Percentiles rank a stretch among this genome's conserved stretches.
Evolutionary conservation across 768 basidiomycete species (phyloP).

Genomic region (Mycena capillaripes): DNA sequence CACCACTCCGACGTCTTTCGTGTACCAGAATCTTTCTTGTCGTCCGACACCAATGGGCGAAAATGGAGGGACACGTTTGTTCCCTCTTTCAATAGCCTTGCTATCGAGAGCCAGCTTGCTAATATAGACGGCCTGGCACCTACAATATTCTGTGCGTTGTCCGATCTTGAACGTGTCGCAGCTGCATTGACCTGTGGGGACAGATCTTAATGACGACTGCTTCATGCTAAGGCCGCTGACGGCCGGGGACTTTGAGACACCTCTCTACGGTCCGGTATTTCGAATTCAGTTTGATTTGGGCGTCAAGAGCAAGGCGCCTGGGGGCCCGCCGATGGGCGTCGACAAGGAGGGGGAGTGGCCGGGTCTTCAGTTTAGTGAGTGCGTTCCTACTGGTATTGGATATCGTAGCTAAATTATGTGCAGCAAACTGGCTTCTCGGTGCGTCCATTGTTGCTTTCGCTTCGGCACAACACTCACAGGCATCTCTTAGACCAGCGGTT

Average conservation of each 20-base stretch:
- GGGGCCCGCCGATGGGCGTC: neutral
- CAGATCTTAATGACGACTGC: conserved; percentile 38
- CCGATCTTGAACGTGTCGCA: no score
- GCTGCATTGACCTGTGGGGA: neutral
- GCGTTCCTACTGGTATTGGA: no score
- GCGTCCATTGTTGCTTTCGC: neutral
- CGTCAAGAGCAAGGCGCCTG: conserved; percentile 23
- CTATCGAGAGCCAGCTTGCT: conserved; percentile 37
- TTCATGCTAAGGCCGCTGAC: conserved; percentile 31
- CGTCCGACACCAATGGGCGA: neutral
- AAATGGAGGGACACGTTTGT: conserved; percentile 31
- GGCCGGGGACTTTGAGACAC: conserved; percentile 26
- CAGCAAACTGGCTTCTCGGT: conserved; percentile 38
- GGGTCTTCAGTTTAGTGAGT: conserved; percentile 26
- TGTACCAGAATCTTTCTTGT: conserved; percentile 10
- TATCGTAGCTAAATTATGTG: neutral
- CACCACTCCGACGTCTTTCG: conserved; percentile 37
- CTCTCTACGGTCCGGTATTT: conserved; percentile 35
- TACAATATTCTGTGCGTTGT: conserved; percentile 32
- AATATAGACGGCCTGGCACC: conserved; percentile 28
- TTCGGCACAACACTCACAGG: neutral
- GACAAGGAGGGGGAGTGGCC: conserved; percentile 40
- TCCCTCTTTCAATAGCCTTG: conserved; percentile 38
- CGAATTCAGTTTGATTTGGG: conserved; percentile 34
- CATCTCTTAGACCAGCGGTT: conserved; percentile 31